Base-by-base conservation (phyloP, 108 stramenopile species). In the Skeletonema potamos region DNA sequence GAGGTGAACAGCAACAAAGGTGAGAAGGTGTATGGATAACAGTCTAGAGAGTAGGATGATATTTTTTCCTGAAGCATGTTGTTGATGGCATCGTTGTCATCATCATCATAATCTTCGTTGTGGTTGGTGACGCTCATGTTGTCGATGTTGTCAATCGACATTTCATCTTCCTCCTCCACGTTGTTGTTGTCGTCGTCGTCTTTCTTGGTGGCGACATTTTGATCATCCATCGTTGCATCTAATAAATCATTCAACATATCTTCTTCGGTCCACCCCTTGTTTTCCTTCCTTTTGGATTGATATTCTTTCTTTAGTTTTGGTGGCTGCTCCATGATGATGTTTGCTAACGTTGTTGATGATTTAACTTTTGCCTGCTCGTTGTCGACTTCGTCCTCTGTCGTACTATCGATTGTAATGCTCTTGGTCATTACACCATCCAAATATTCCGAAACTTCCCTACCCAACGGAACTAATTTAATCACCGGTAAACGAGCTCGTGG, bases 1-100 rank as follows among this genome's bases (percentile, higher is more conserved):
- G 30, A 37, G 5, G 76, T 54, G 30, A 85, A 85, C 6, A 85
- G 60, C 13, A 85, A 58, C 5, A 85, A 54, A 6, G 84, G 84
- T 8, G 84, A 85, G 51, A 85, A 85, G 33, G 79, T 58, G 74
- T 85, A 85, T 18, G 84, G 84, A 73, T 85, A 85, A 27, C 81
- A 82, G 55, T 85, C 84, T 17, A 85, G 77, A 30, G 65, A 64
- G 62, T 77, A 68, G 17, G 41, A 33, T 2, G 65, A 29, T 20
- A 64, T 20, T 8, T 59, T 51, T 39, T 62, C 13, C 4, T 61
- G 28, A 18, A 71, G 24, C 70, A 71, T 71, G 26, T 36, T 58
- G 28, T 71, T 59, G 59, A 71, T 71, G 43, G 70, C 70, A 48
- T 71, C 48, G 28, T 30, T 43, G 34, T 28, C 27, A 29, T 58